A percentile compares a stretch with the other conserved stretches of the same genome.
Conservation (phyloP, 164 flowering plant genomes). For the Chloranthus sessilifolius region DNA sequence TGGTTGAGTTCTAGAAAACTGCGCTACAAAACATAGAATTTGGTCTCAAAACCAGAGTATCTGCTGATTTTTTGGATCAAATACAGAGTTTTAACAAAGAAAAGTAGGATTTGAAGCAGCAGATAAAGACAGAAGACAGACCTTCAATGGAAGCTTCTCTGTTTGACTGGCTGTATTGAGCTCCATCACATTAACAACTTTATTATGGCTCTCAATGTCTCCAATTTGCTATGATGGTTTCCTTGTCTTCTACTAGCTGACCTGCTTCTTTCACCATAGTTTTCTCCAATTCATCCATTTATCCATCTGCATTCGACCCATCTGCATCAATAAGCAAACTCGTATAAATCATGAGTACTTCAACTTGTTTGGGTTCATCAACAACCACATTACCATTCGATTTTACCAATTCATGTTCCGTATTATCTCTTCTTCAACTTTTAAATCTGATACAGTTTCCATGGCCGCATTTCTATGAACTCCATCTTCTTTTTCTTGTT, state of each 20-base stretch:
- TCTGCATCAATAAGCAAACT: conserved; percentile 8
- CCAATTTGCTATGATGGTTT: conserved; percentile 17
- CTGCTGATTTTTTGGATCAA: no score
- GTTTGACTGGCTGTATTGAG: conserved; percentile 7
- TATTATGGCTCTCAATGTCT: conserved; percentile 13
- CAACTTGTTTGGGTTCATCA: conserved; percentile 12
- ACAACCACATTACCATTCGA: conserved; percentile 1
- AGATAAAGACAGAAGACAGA: no score
- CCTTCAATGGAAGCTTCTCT: conserved; percentile 21
- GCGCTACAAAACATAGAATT: no score
- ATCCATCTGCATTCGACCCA: conserved; percentile 5
- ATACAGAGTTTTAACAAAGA: no score
- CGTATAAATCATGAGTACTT: conserved; percentile 1
- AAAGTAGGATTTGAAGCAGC: no score
- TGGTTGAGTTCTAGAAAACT: no score
- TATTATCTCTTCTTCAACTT: neutral
- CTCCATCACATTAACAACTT: conserved; percentile 8
- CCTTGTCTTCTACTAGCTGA: conserved; percentile 6
- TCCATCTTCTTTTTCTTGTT: conserved; percentile 9
- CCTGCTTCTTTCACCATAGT: no score
- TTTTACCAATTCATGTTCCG: conserved; percentile 4
- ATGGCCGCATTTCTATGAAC: neutral
- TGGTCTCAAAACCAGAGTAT: no score
- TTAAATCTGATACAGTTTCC: conserved; percentile 10
- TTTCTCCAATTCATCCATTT: conserved; percentile 8